These are phyloP conservation scores for Penicillium sp. DNA, from an alignment of 2,329 filamentous ascomycete species.

Conservation along the genomic window DNA sequence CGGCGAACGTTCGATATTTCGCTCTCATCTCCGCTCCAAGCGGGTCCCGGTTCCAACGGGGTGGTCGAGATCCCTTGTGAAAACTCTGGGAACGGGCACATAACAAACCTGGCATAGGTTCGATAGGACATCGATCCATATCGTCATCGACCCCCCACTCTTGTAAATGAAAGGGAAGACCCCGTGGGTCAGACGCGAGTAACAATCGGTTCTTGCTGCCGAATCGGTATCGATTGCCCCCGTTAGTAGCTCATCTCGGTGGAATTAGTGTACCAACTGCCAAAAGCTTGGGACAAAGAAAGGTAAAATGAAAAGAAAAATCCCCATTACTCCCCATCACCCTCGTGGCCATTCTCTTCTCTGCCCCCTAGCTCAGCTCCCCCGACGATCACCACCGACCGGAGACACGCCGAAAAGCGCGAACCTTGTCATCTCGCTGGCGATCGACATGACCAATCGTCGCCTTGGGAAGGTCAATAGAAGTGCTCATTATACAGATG, in stretches of 20 bases:
- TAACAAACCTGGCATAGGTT: conserved; percentile 9
- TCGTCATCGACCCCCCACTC: conserved; percentile 21
- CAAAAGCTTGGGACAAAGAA: conserved; percentile 2
- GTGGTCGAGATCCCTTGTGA: not conserved
- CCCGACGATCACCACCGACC: conserved; percentile 7
- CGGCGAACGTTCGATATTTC: not conserved
- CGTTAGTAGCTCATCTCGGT: conserved; percentile 9
- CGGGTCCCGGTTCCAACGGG: conserved; percentile 3
- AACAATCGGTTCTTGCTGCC: conserved; percentile 17
- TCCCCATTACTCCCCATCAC: too few species aligned
- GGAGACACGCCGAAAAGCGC: conserved; percentile 5
- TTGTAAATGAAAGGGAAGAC: conserved; percentile 19
- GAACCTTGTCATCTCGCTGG: conserved; percentile 10
- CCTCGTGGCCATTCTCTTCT: conserved; percentile 12
- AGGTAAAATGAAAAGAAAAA: not conserved
- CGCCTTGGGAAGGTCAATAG: conserved; percentile 16
- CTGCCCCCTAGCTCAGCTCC: not conserved
- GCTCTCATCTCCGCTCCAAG: not conserved
- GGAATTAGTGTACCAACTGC: conserved; percentile 9
- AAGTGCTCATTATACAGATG: conserved; percentile 2
- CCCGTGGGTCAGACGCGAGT: conserved; percentile 15
- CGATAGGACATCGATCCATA: conserved; percentile 15
- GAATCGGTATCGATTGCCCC: conserved; percentile 10
- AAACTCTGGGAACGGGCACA: too few species aligned
- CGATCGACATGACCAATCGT: conserved; percentile 19